These are phyloP conservation scores for Metarhizium brunneum DNA, from an alignment of 2,329 filamentous ascomycete species.

Conservation along the genomic window DNA sequence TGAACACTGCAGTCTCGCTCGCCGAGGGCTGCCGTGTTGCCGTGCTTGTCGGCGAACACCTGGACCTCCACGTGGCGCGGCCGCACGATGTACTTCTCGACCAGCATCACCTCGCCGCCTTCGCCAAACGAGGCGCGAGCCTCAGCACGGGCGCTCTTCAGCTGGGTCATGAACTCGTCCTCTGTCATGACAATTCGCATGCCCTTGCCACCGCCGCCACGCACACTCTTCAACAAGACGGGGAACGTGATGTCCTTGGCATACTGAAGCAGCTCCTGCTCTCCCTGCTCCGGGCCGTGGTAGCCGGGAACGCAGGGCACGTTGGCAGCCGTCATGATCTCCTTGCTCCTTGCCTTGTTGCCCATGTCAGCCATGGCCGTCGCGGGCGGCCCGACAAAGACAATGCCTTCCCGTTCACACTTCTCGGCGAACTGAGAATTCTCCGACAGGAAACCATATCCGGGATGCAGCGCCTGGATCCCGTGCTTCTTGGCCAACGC, in stretches of 20 bases:
- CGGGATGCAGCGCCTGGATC: slow-evolving; percentile 88
- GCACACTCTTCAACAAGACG: slow-evolving; percentile 71
- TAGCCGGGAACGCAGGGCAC: slow-evolving; percentile 96
- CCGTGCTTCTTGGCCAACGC: slow-evolving; percentile 74
- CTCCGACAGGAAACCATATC: slow-evolving; percentile 93
- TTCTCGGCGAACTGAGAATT: slow-evolving; percentile 84
- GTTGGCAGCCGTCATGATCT: slow-evolving; percentile 92
- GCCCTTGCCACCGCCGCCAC: slow-evolving; percentile 76
- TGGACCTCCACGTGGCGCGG: slow-evolving; percentile 86
- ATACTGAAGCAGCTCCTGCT: slow-evolving; percentile 49
- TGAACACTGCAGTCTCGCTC: slow-evolving; percentile 87
- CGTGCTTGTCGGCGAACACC: slow-evolving; percentile 75
- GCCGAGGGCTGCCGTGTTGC: slow-evolving; percentile 72
- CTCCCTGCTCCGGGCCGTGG: slow-evolving; percentile 75
- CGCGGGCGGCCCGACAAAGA: slow-evolving; percentile 87
- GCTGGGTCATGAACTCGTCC: slow-evolving; percentile 60
- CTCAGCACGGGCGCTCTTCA: slow-evolving; percentile 65
- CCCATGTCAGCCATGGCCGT: slow-evolving; percentile 83
- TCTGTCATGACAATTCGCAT: slow-evolving; percentile 65
- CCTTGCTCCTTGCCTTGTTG: slow-evolving; percentile 85
- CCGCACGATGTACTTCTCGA: slow-evolving; percentile 72
- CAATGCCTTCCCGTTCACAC: slow-evolving; percentile 80
- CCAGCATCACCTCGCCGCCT: slow-evolving; percentile 68
- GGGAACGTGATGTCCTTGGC: slow-evolving; percentile 63
- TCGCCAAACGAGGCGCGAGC: slow-evolving; percentile 75